Evolutionary conservation across 345 rosid genomes (phyloP), one percentile per base, ranked within the genome.

Genomic region (Moricandia moricandioides): DNA sequence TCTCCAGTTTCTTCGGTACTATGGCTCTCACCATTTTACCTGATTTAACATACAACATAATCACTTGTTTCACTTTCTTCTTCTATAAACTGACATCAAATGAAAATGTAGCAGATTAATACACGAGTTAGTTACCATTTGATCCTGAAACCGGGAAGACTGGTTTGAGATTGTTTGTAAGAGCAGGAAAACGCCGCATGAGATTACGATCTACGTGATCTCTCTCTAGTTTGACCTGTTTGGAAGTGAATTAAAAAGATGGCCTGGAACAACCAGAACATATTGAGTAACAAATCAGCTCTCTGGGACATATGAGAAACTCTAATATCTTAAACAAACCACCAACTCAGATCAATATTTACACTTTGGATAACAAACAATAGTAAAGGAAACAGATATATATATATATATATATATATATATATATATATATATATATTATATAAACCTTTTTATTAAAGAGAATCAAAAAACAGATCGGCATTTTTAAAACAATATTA

Each of bases 1-100:
- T 73, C 52, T 27, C 81, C 11, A 34, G 75, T 76, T 82, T 84
- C 81, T 78, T 82, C 4, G 87, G 88, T 39, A 78, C 82, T 16
- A 79, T 61, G 57, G 84, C 77, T 47, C 83, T 72, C 79, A 87
- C 65, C 3, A 71, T 13, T 47, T 65, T 47, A 47, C 72, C 77
- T 71, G 63, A 12, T 65, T 65, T 58, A 26, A 45, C 26, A 57
- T 24, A 13, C 7, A 66, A n/a, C 27, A 56, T 5, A 56, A 5
- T 43, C 65, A 63, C 27, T 14, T 12, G 34, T 63, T 62, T 21
- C 39, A 7, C 8, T 76, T 55, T 39, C 60, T 76, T 55, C 13
- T 0, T 65, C 0, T 49, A 51, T 55, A 55, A 70, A 34, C 16
- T 24, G 30, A 26, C 51, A 35, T 3, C 56, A 17, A 6, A 61